phyloP scores from a whole-genome alignment of 2,329 filamentous ascomycete species.

The Xylariaceae sp. region DNA sequence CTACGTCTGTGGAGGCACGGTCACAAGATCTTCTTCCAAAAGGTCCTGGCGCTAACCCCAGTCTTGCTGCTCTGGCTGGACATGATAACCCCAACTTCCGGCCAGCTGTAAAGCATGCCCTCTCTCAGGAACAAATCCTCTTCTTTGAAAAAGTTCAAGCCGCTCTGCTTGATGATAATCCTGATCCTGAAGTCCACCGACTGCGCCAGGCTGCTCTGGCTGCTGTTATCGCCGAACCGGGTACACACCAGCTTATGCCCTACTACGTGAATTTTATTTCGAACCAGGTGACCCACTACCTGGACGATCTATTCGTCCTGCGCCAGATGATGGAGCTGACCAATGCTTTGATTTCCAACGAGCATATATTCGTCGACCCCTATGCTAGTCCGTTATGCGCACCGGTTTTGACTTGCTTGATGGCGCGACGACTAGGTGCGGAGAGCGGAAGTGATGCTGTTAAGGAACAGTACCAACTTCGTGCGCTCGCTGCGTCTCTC shows the following conservation, averaged over 20 bases:
- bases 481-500: conserved; percentile 77
- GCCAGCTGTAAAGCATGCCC: conserved; percentile 88
- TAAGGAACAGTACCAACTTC: conserved; percentile 68
- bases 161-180: conserved; percentile 81
- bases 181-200: conserved; percentile 65
- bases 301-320: conserved; percentile 84
- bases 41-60: conserved; percentile 79
- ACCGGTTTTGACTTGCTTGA: conserved; percentile 83
- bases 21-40: conserved; percentile 84
- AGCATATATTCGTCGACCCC: conserved; percentile 64
- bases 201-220: conserved; percentile 80
- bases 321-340: conserved; percentile 90
- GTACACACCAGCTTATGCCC: conserved; percentile 88
- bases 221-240: conserved; percentile 81
- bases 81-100: conserved; percentile 80
- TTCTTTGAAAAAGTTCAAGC: conserved; percentile 95
- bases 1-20: conserved; percentile 75
- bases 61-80: conserved; percentile 75
- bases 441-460: conserved; percentile 47
- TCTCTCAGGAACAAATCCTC: conserved; percentile 91
- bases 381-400: conserved; percentile 66
- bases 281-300: conserved; percentile 89
- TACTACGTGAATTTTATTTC: conserved; percentile 96
- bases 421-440: conserved; percentile 71
- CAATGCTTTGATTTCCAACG: conserved; percentile 76